These are phyloP conservation scores for Beauveria pseudobassiana DNA, from an alignment of 2,329 filamentous ascomycete species.

Conservation along the genomic window DNA sequence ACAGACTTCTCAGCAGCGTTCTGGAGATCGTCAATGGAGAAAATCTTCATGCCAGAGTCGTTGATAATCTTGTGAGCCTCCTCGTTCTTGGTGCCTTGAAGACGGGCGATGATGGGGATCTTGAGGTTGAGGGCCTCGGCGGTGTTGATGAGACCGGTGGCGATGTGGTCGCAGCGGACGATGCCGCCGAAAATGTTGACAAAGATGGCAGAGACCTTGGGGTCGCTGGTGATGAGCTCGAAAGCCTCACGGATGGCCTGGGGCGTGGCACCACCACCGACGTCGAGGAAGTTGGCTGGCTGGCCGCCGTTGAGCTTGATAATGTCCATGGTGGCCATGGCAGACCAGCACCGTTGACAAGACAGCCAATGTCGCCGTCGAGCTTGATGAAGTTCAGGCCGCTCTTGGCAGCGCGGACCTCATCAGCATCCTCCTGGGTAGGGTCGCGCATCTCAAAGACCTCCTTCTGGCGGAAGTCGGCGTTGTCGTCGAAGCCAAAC, in stretches of 20 bases:
- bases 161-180: slow-evolving; percentile 94
- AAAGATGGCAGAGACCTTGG: slow-evolving; percentile 97
- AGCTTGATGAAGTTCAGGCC: slow-evolving; percentile 99
- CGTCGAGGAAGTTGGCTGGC: slow-evolving; percentile 98
- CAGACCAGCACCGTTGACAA: slow-evolving; percentile 96
- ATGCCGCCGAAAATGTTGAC: slow-evolving; percentile 99
- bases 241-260: slow-evolving; percentile 96
- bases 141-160: slow-evolving; percentile 90
- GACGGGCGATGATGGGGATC: slow-evolving; percentile 91
- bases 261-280: slow-evolving; percentile 93
- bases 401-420: slow-evolving; percentile 91
- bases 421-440: slow-evolving; percentile 92
- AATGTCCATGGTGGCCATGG: slow-evolving; percentile 99
- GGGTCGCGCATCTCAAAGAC: slow-evolving; percentile 90
- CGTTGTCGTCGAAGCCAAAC: slow-evolving; percentile 98
- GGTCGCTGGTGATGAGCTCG: slow-evolving; percentile 95
- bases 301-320: slow-evolving; percentile 98
- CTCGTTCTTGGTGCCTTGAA: slow-evolving; percentile 98
- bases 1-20: slow-evolving; percentile 96
- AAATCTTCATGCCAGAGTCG: slow-evolving; percentile 98
- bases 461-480: slow-evolving; percentile 96
- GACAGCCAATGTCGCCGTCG: slow-evolving; percentile 96
- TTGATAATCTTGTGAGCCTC: slow-evolving; percentile 87
- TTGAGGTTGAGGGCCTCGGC: slow-evolving; percentile 90
- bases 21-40: slow-evolving; percentile 97